Conservation (phyloP, 441 rosid genomes). For the Geranium incanum region DNA sequence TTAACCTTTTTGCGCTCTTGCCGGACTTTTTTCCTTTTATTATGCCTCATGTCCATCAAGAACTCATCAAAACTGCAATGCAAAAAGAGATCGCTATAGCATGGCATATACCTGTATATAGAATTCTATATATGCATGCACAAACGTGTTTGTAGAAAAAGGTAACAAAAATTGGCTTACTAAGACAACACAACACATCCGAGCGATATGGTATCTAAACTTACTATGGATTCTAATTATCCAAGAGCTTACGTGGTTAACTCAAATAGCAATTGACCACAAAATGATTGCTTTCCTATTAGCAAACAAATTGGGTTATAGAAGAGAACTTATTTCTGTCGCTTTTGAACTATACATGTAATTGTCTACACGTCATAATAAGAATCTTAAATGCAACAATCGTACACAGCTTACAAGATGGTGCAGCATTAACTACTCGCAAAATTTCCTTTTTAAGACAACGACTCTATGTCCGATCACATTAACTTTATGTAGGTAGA, state of each 20-base stretch:
- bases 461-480: too few species aligned
- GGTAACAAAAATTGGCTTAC: neutral
- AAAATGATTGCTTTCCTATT: neutral
- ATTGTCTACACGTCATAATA: neutral
- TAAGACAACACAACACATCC: neutral
- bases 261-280: neutral
- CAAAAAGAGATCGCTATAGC: conserved; percentile 9
- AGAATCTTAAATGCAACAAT: neutral
- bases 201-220: neutral
- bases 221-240: neutral
- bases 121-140: neutral
- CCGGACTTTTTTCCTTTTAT: conserved; percentile 78
- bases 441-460: too few species aligned
- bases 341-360: neutral
- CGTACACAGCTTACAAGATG: neutral
- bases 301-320: neutral
- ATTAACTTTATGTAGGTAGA: too few species aligned
- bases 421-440: neutral
- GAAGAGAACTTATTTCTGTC: neutral
- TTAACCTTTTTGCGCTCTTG: conserved; percentile 92
- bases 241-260: neutral
- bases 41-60: conserved; percentile 91
- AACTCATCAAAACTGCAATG: conserved; percentile 78
- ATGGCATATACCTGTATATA: neutral
- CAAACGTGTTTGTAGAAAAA: neutral